These are phyloP conservation scores for Plenodomus biglobosus DNA, from an alignment of 2,329 filamentous ascomycete genomes.

Conservation along the genomic window DNA sequence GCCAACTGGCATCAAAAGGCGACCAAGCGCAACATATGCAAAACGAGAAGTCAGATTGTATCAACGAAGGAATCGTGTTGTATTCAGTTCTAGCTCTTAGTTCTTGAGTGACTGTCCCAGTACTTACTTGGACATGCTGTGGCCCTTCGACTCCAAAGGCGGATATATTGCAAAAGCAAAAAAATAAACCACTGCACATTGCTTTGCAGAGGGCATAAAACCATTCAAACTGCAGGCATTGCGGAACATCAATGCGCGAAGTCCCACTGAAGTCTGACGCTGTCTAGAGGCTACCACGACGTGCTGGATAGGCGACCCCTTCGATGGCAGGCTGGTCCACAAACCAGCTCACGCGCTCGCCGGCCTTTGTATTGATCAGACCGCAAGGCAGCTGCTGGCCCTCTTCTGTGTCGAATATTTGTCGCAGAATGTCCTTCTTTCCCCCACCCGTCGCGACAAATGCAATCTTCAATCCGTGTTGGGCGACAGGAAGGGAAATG, in stretches of 20 bases:
- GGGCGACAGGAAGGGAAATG: constrained; percentile 86
- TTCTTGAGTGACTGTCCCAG: constrained; percentile 19
- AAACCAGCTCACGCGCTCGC: constrained; percentile 93
- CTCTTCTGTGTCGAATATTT: constrained; percentile 82
- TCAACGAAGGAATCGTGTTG: neutral
- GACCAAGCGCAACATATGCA: neutral
- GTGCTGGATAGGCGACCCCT: constrained; percentile 74
- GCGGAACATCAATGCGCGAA: neutral
- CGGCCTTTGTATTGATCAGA: constrained; percentile 79
- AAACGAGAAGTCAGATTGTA: neutral
- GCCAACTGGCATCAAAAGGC: neutral
- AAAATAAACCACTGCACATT: constrained; percentile 1
- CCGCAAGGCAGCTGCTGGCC: constrained; percentile 76
- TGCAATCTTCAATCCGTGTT: constrained; percentile 79
- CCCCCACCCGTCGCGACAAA: constrained; percentile 88
- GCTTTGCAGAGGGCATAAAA: neutral
- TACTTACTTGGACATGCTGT: constrained; percentile 25
- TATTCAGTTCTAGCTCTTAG: neutral
- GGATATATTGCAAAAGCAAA: constrained; percentile 34
- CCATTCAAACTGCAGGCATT: neutral
- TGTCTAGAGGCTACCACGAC: constrained; percentile 66
- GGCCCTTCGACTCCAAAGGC: constrained; percentile 14
- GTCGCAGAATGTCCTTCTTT: constrained; percentile 90
- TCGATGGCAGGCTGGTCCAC: constrained; percentile 84
- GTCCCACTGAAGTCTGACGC: neutral